A percentile compares a stretch with the other conserved stretches of the same genome.
These are phyloP conservation scores for Colletotrichum navitas DNA, from an alignment of 2,329 filamentous ascomycete genomes.

Conservation along the genomic window DNA sequence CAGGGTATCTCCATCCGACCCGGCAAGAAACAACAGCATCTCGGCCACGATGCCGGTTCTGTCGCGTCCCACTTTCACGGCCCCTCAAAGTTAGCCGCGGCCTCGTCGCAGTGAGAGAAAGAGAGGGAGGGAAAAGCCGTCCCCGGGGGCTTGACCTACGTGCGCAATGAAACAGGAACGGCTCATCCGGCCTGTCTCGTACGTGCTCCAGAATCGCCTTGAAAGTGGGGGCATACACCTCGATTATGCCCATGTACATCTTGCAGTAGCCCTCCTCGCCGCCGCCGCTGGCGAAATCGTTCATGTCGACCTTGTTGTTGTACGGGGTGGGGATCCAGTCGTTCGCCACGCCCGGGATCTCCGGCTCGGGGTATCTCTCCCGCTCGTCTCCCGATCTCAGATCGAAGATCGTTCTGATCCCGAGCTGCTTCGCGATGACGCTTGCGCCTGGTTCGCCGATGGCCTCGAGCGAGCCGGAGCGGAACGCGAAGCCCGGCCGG, in stretches of 20 bases:
- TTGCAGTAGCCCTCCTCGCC: slow-evolving; percentile 1
- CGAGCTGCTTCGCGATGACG: background rate
- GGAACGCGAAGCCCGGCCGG: slow-evolving; percentile 7
- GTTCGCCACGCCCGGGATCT: background rate
- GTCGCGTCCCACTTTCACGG: background rate
- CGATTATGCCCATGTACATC: background rate
- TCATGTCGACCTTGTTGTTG: background rate
- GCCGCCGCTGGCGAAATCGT: background rate
- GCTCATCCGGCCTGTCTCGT: background rate
- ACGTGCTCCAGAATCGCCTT: background rate
- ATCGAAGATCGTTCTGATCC: background rate
- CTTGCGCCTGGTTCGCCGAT: background rate
- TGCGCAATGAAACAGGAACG: background rate
- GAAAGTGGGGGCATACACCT: background rate
- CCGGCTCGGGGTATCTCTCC: background rate
- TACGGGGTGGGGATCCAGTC: background rate
- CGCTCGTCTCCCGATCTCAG: background rate
- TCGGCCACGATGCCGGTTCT: background rate
- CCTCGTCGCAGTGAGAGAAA: background rate
- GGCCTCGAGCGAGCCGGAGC: slow-evolving; percentile 22
- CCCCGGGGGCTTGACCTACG: background rate
- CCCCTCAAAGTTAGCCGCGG: background rate
- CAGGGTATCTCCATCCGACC: background rate
- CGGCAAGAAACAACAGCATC: background rate
- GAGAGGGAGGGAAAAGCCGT: too few relatives aligned